Evolutionary conservation across 495 filamentous ascomycete species (phyloP), one percentile per base, ranked within the genome.

Genomic region (Lophiotrema nucula): DNA sequence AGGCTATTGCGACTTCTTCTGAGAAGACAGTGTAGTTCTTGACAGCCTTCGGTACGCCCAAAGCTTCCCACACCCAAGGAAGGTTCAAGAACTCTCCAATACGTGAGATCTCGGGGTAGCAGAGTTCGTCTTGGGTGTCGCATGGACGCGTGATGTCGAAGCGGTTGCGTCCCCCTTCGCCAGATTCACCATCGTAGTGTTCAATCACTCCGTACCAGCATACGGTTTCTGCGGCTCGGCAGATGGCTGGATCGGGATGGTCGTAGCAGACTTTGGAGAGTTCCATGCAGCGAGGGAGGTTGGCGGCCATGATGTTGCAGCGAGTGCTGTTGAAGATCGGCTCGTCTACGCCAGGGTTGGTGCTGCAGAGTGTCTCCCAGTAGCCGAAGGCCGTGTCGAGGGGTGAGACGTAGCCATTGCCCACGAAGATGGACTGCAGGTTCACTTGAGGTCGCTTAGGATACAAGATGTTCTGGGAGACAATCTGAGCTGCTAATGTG

Each of bases 281-380:
- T 0, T 74, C 54, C 67, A 73, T 70, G 56, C 75, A 76, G 4
- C 75, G 73, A 23, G 75, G 73, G 53, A 76, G 66, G 39, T 72
- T 73, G 0, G 67, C 55, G 2, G 75, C 73, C 56, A 77, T 70
- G 27, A 73, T 74, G 45, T 77, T 70, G 48, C 75, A 77, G 39
- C 75, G 62, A 0, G 75, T 76, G 21, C 67, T 33, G 47, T 76
- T 77, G 66, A 76, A 76, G 0, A 77, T 62, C 18, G 74, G 74
- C n/a, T 57, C 50, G 3, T 59, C 19, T 45, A 76, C 63, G 19
- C 42, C 60, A 1, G 74, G 74, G 41, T 77, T 76, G 2, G 73
- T 75, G 0, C 72, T 75, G 58, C 75, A 76, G 12, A 76, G 71
- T 0, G 75, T 76, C 60, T 76, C 74, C 70, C 72, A 77, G 56